These are phyloP conservation scores for Dictyostelium brefeldianum DNA, from an alignment of 78 protist genomes.

Conservation along the genomic window DNA sequence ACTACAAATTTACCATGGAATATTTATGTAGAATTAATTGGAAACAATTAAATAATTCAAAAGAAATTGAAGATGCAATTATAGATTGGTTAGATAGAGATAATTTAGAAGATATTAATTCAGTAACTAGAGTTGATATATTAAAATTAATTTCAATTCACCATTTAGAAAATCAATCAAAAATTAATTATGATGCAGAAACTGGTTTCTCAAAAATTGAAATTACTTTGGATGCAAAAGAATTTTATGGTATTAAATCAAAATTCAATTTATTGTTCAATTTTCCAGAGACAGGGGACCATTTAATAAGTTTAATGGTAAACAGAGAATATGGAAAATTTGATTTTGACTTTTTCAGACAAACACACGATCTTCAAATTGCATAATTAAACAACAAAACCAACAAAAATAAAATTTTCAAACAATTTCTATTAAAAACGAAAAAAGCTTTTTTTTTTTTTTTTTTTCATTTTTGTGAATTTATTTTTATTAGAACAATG, in stretches of 20 bases:
- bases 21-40: conserved; percentile 32
- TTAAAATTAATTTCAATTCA: conserved; percentile 17
- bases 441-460: background rate
- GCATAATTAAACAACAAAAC: background rate
- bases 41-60: background rate
- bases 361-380: background rate
- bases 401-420: background rate
- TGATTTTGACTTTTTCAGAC: background rate
- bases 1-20: conserved; percentile 47
- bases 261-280: background rate
- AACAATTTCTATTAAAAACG: background rate
- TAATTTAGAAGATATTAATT: conserved; percentile 3
- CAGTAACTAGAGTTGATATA: conserved; percentile 20
- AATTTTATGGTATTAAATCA: conserved; percentile 50
- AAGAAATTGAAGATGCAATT: conserved; percentile 28
- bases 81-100: conserved; percentile 48
- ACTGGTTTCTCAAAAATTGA: conserved; percentile 7
- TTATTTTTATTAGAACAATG: background rate
- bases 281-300: conserved; percentile 44
- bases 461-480: background rate
- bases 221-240: background rate
- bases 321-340: conserved; percentile 8
- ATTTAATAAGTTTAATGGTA: background rate
- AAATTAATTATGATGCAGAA: conserved; percentile 10
- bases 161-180: background rate